Evolutionary conservation across 148 eudicot genomes (phyloP).

Genomic region (Beta vulgaris): DNA sequence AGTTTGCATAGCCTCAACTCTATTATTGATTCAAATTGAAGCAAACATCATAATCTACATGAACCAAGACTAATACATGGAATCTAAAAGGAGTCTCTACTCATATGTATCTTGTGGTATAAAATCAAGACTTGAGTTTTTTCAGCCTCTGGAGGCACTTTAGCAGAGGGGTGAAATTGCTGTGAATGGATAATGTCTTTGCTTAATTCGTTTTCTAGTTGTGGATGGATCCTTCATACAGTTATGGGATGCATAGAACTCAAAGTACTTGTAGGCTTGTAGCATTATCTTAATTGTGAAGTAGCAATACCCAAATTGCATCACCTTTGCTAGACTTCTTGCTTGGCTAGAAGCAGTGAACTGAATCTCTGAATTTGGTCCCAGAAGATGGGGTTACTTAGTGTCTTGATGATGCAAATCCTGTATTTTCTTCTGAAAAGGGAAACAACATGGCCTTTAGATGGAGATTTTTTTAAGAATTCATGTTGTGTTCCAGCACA

Average conservation of each 20-base stretch:
- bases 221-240: background rate
- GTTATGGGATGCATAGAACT: background rate
- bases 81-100: background rate
- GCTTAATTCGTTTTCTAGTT: background rate
- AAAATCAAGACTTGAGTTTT: background rate
- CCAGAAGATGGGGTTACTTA: background rate
- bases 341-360: background rate
- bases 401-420: background rate
- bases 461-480: background rate
- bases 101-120: background rate
- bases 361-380: background rate
- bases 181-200: background rate
- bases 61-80: background rate
- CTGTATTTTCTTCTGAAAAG: background rate
- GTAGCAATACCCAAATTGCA: background rate
- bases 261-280: too few species aligned
- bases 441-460: background rate
- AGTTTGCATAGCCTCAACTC: background rate
- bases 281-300: background rate
- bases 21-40: background rate
- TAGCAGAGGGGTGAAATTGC: background rate
- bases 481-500: background rate
- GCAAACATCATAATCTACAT: background rate
- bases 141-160: background rate
- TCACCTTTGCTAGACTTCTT: background rate